phyloP scores from a whole-genome alignment of 202 grass and related monocot species.

The Zoysia matrella region DNA sequence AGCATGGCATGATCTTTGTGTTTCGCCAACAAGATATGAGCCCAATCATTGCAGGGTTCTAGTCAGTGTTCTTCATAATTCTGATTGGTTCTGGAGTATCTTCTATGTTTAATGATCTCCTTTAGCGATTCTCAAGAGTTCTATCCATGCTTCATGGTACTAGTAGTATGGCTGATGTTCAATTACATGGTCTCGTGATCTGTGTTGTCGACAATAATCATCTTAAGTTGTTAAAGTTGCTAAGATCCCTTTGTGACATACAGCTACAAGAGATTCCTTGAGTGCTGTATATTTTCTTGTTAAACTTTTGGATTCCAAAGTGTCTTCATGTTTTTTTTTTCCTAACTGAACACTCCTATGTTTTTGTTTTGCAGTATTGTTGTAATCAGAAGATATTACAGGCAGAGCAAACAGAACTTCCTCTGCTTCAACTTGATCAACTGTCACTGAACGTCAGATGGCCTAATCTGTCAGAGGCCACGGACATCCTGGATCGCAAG shows the following conservation, averaged over 20 bases:
- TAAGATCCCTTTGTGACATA: not conserved
- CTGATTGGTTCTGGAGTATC: not conserved
- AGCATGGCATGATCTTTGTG: not conserved
- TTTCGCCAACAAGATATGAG: not conserved
- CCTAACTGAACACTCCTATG: not conserved
- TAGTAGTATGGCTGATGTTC: no score
- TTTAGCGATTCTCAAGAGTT: not conserved
- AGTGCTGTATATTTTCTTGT: not conserved
- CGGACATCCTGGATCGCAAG: conserved; percentile 19
- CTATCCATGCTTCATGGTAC: not conserved
- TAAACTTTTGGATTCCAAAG: not conserved
- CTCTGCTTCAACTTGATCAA: conserved; percentile 20
- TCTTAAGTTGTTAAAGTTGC: not conserved
- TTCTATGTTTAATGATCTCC: not conserved
- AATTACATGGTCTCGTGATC: not conserved
- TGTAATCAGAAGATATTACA: conserved; percentile 27
- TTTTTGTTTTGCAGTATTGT: conserved; percentile 26
- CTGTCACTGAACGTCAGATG: conserved; percentile 24
- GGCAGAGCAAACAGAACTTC: conserved; percentile 8
- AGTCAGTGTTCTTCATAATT: conserved; percentile 14
- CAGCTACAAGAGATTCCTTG: not conserved
- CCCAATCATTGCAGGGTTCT: not conserved
- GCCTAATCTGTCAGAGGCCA: conserved; percentile 25
- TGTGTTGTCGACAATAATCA: not conserved
- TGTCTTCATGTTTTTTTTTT: no score